Evolutionary conservation across 2,329 filamentous ascomycete species (phyloP).

Genomic region (Calonectria hongkongensis): DNA sequence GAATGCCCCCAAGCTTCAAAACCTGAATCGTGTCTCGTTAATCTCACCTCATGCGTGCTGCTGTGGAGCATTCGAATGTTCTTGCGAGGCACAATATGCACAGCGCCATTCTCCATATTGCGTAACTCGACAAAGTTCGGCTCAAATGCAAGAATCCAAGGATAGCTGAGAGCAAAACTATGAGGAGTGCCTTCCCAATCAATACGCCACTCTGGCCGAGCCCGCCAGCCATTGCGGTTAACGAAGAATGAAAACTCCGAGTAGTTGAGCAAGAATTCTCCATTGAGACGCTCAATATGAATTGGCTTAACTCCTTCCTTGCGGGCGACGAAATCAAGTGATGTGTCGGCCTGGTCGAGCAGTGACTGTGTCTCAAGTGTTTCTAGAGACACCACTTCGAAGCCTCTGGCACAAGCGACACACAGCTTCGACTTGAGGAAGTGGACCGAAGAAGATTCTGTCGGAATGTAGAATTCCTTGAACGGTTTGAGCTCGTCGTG

Average conservation of each 20-base stretch:
- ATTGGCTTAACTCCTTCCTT: constrained; percentile 96
- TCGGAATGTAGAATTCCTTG: constrained; percentile 99
- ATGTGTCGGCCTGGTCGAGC: constrained; percentile 97
- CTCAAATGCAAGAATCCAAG: constrained; percentile 98
- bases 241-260: constrained; percentile 99
- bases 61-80: constrained; percentile 98
- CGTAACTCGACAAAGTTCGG: constrained; percentile 97
- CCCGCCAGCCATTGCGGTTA: constrained; percentile 98
- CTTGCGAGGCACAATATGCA: constrained; percentile 96
- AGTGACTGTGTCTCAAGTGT: constrained; percentile 98
- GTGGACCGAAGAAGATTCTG: constrained; percentile 98
- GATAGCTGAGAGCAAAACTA: constrained; percentile 94
- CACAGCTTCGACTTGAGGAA: constrained; percentile 98
- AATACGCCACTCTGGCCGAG: constrained; percentile 96
- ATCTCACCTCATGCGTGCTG: constrained; percentile 91
- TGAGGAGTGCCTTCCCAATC: constrained; percentile 97
- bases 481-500: constrained; percentile 97
- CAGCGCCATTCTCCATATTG: constrained; percentile 94
- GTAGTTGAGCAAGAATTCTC: constrained; percentile 98
- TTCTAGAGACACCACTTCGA: constrained; percentile 96
- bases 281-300: constrained; percentile 96
- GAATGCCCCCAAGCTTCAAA: too few relatives aligned
- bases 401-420: constrained; percentile 95
- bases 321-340: constrained; percentile 95
- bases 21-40: neutral